Evolutionary conservation across 371 early-diverging fungal genomes (phyloP), one percentile per base, ranked within the genome.

Genomic region (Rhizopus delemar): DNA sequence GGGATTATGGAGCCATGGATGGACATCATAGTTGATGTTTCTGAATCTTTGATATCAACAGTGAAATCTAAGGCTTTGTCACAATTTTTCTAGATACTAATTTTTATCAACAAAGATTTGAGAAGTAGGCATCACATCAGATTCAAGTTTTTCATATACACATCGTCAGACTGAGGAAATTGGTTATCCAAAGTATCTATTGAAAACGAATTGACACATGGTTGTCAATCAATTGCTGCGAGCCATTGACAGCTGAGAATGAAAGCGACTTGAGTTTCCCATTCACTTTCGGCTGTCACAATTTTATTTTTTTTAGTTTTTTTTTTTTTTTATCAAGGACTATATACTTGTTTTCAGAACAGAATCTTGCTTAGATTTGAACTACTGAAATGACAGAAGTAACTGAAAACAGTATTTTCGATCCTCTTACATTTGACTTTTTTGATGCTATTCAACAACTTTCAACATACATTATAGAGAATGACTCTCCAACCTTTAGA

Each of bases 361-460:
- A 6, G 11, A 36, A 36, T 36, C 36, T 36, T 11, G 36, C 36
- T 8, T 8, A 36, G 36, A 36, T 36, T 43, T 43, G 48, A 12
- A 55, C 48, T n/a, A 35, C 45, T 11, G 48, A 53, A 43, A 55
- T 55, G 39, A 32, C 45, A 3, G 35, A 51, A 58, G n/a, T 41
- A 12, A 36, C 50, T 8, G 59, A 52, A 43, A 34, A 39, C n/a
- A 54, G 45, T 51, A 58, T 67, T 34, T 77, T 69, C 41, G 60
- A 73, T 49, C 77, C 77, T 4, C 63, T 77, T 7, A 60, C 66
- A 8, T 62, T 77, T 53, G 77, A 77, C 59, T 53, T 77, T 38
- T 29, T 41, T 16, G 46, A 41, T 29, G 69, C 73, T 43, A 60
- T 70, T 39, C 62, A 53, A 15, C 65, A 69, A 31, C 51, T 75